These are phyloP conservation scores for Termitomyces sp. DNA, from an alignment of 1,284 basidiomycete genomes.

Conservation along the genomic window DNA sequence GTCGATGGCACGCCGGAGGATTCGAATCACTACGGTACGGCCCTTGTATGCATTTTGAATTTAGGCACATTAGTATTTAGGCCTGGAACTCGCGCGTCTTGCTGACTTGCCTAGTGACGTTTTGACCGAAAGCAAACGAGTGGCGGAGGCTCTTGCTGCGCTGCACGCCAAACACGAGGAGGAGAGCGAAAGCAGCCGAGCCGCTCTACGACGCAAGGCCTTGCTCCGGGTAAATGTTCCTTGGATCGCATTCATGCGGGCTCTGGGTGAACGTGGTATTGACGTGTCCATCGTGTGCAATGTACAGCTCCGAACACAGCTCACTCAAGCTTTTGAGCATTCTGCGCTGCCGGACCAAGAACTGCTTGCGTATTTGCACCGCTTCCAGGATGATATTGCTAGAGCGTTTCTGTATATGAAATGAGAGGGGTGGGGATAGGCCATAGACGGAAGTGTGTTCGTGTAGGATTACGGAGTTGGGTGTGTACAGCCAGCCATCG, in stretches of 20 bases:
- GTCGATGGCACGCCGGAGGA: conserved; percentile 59
- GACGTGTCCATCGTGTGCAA: not conserved
- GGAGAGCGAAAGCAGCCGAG: conserved; percentile 54
- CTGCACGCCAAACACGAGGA: conserved; percentile 55
- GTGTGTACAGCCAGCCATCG: too few relatives aligned
- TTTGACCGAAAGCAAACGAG: conserved; percentile 52
- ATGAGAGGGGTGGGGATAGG: not conserved
- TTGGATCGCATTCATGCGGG: not conserved
- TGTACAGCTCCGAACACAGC: conserved; percentile 59
- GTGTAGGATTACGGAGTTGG: too few relatives aligned
- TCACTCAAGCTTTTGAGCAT: conserved; percentile 63
- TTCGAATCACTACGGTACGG: conserved; percentile 60
- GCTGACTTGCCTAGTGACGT: conserved; percentile 76
- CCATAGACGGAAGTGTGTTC: not conserved
- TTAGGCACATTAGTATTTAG: conserved; percentile 26
- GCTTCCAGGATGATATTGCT: conserved; percentile 66
- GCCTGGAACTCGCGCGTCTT: conserved; percentile 78
- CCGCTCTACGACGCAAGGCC: conserved; percentile 59
- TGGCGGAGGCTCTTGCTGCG: conserved; percentile 56
- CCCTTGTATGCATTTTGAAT: not conserved
- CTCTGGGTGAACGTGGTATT: not conserved
- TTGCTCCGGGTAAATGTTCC: conserved; percentile 52
- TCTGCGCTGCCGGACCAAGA: conserved; percentile 66
- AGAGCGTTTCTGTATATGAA: conserved; percentile 37
- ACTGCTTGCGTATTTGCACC: conserved; percentile 53